Conservation (phyloP, 2,329 filamentous ascomycete species). For the Trematosphaeria pertusa region DNA sequence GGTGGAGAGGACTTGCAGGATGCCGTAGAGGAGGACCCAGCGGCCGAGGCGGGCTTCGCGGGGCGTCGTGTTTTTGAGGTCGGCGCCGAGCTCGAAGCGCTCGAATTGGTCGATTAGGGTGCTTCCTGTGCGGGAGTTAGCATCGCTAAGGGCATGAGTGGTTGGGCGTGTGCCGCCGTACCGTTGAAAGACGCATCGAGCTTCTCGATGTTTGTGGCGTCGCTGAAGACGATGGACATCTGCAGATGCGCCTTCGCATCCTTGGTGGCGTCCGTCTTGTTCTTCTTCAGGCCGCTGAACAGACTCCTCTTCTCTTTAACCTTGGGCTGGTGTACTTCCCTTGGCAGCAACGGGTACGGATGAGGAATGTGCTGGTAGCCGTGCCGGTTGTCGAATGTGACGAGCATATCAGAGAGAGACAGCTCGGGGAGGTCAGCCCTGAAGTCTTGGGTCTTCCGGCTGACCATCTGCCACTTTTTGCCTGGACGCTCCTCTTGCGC, state of each 20-base stretch:
- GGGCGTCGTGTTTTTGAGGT: conserved; percentile 41
- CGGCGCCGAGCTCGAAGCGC: conserved; percentile 48
- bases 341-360: conserved; percentile 69
- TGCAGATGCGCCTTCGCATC: conserved; percentile 50
- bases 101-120: conserved; percentile 50
- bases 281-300: conserved; percentile 44
- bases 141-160: no score
- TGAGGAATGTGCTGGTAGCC: conserved; percentile 62
- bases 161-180: no score
- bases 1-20: conserved; percentile 51
- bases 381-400: conserved; percentile 69
- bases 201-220: conserved; percentile 51
- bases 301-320: conserved; percentile 44
- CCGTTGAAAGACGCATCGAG: conserved; percentile 45
- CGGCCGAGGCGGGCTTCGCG: conserved; percentile 52
- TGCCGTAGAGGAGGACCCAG: conserved; percentile 53
- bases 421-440: conserved; percentile 58
- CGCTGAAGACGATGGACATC: conserved; percentile 48
- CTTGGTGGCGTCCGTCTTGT: conserved; percentile 40
- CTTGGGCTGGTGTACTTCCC: conserved; percentile 34
- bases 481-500: conserved; percentile 66
- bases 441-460: conserved; percentile 43
- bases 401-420: conserved; percentile 70
- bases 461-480: conserved; percentile 70
- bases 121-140: no score